phyloP scores from a whole-genome alignment of 2,329 filamentous ascomycete genomes.

The Blastomyces percursus region DNA sequence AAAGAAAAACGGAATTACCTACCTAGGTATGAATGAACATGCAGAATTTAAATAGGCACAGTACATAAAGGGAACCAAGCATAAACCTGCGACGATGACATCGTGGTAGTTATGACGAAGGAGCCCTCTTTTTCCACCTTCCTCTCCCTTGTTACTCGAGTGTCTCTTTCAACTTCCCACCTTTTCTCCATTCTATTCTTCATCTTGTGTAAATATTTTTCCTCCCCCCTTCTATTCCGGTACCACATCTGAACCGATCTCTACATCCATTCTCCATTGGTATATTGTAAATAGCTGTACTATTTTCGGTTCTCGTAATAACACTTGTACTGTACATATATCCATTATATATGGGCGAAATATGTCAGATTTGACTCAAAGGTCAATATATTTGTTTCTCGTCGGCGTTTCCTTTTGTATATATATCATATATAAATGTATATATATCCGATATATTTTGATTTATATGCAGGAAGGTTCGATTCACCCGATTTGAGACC shows the following conservation, averaged over 20 bases:
- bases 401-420: neutral
- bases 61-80: neutral
- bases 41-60: neutral
- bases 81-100: neutral
- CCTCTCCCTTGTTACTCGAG: neutral
- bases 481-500: neutral
- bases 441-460: neutral
- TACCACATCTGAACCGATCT: neutral
- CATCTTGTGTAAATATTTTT: neutral
- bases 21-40: neutral
- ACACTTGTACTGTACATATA: neutral
- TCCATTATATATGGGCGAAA: too few relatives aligned
- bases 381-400: neutral
- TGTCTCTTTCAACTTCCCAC: neutral
- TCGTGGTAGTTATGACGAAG: neutral
- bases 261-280: too few relatives aligned
- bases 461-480: neutral
- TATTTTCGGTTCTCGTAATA: too few relatives aligned
- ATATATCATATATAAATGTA: too few relatives aligned
- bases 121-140: neutral
- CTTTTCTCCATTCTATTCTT: neutral
- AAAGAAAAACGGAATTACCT: neutral
- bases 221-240: neutral
- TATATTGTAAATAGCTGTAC: too few relatives aligned
- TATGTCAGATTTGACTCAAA: neutral